Evolutionary conservation across 306 rosid species (phyloP), one percentile per base, ranked within the genome.

Genomic region (Gastrolobium villosum): DNA sequence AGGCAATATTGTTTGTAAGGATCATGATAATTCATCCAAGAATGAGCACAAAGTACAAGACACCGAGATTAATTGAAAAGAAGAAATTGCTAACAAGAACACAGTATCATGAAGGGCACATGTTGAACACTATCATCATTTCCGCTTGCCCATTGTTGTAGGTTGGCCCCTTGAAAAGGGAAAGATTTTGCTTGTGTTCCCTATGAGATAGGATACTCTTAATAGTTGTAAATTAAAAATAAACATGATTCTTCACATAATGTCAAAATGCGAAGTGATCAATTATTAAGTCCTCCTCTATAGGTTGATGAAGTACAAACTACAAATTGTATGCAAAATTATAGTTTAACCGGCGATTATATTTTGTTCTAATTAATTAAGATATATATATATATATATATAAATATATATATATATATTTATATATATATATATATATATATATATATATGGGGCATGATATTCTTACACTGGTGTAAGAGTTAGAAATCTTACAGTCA

Each of bases 71-170:
- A 81, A 40, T 4, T 49, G 59, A 36, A 56, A 45, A 60, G 14
- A 68, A 81, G 20, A 75, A 20, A 48, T 31, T 10, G 28, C 69
- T 43, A 7, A 32, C 34, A 48, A 34, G n/a, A 26, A 63, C n/a
- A n/a, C 20, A 20, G 26, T 41, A 34, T 9, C 6, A 32, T 14
- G 6, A 8, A 54, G 76, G 11, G 14, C 30, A 10, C 55, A 57
- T 59, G 68, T 35, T 43, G 48, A 37, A 60, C 2, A 26, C 45
- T 9, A 60, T n/a, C 70, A 61, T 57, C 57, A 45, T 59, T 74
- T 45, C 78, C 78, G n/a, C 49, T 53, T 53, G 10, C 40, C 65
- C 65, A 74, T 13, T 34, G 26, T 20, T 20, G 26, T 1, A 20
- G 1, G 26, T 1, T 0, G 0, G 26, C 26, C 0, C 26, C 26